A percentile compares a stretch with the other conserved stretches of the same genome.
Evolutionary conservation across 2,329 filamentous ascomycete species (phyloP).

Genomic region (Neopestalotiopsis sp.): DNA sequence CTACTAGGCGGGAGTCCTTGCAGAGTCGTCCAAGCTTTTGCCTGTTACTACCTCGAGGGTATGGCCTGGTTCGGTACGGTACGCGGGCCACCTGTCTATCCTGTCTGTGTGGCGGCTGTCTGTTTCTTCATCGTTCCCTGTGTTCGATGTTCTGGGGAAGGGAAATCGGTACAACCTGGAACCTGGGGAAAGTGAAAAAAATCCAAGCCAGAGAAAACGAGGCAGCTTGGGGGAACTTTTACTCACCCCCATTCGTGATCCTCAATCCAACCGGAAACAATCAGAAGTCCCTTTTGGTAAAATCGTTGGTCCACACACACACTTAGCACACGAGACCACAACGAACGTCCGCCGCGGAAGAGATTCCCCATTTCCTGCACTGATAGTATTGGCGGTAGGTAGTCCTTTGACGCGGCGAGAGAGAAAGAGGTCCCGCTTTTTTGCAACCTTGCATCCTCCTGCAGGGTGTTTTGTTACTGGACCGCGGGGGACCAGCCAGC

Average conservation of each 20-base stretch:
- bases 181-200: not conserved
- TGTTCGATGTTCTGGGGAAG: not conserved
- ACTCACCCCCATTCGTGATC: not conserved
- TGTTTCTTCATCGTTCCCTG: not conserved
- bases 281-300: not conserved
- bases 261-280: not conserved
- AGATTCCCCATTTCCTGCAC: not conserved
- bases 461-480: not conserved
- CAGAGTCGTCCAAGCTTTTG: slow-evolving; percentile 1
- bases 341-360: slow-evolving; percentile 1
- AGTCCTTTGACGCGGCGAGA: not conserved
- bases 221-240: not conserved
- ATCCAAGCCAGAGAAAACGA: not conserved
- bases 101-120: not conserved
- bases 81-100: not conserved
- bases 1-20: not conserved
- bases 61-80: not conserved
- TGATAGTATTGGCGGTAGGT: not conserved
- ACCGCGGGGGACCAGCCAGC: not conserved
- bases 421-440: slow-evolving; percentile 3
- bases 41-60: not conserved
- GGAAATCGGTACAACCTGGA: not conserved
- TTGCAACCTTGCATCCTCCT: not conserved
- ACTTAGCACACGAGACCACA: slow-evolving; percentile 11
- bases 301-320: slow-evolving; percentile 9